Conservation (phyloP, 2,329 filamentous ascomycete genomes). For the Pseudogymnoascus sp. region DNA sequence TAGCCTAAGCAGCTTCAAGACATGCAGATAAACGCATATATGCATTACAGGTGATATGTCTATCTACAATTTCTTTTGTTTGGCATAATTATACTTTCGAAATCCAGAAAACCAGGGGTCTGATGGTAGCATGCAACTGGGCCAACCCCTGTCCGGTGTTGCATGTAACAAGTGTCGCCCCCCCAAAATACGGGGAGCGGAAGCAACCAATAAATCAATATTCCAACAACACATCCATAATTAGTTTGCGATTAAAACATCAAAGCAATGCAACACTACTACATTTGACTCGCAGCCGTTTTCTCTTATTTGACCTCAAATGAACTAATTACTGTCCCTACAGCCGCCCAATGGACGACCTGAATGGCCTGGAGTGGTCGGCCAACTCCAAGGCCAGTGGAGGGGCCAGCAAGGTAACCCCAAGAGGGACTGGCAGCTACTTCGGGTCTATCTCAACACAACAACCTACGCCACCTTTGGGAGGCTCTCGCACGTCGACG, state of each 20-base stretch:
- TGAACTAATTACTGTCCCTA: slow-evolving; percentile 7
- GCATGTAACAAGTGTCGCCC: not conserved
- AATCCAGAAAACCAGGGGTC: not conserved
- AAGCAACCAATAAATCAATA: slow-evolving; percentile 7
- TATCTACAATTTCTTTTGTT: not conserved
- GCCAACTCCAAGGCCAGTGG: slow-evolving; percentile 29
- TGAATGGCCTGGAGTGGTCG: slow-evolving; percentile 54
- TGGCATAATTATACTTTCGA: not conserved
- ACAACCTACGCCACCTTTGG: slow-evolving; percentile 41
- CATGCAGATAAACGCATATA: not conserved
- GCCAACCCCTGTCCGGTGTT: not conserved
- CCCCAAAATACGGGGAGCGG: not conserved
- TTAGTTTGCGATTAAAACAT: slow-evolving; percentile 5
- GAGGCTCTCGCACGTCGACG: slow-evolving; percentile 48
- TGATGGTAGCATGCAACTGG: not conserved
- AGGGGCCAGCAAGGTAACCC: slow-evolving; percentile 35
- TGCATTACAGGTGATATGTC: not conserved
- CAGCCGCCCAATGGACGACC: slow-evolving; percentile 48
- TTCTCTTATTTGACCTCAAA: not conserved
- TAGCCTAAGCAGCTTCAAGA: not conserved
- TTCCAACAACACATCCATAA: slow-evolving; percentile 8
- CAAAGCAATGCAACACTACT: slow-evolving; percentile 5
- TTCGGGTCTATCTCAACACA: slow-evolving; percentile 38
- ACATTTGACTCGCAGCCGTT: not conserved
- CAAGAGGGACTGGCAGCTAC: slow-evolving; percentile 36